A percentile compares a stretch with the other conserved stretches of the same genome.
Conservation (phyloP, 2,329 filamentous ascomycete species). For the Trichoderma pleuroti region DNA sequence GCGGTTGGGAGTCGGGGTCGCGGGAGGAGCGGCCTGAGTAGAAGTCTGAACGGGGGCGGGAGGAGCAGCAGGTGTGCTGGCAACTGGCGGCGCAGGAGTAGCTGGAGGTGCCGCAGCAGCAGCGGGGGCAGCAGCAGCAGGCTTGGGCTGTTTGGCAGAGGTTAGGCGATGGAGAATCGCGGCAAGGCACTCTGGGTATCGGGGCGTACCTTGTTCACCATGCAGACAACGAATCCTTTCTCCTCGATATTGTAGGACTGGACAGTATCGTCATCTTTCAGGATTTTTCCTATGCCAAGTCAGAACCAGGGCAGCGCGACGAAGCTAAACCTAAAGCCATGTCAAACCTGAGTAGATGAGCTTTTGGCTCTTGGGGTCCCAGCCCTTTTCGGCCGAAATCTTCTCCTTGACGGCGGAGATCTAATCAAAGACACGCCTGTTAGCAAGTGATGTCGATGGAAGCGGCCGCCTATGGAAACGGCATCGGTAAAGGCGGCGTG, state of each 20-base stretch:
- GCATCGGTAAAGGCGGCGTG: slow-evolving; percentile 23
- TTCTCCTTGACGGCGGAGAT: slow-evolving; percentile 89
- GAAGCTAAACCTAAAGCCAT: not conserved
- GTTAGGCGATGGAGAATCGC: not conserved
- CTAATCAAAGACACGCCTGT: slow-evolving; percentile 41
- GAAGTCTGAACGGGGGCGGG: slow-evolving; percentile 41
- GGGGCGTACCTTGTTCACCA: slow-evolving; percentile 84
- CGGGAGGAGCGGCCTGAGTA: slow-evolving; percentile 47
- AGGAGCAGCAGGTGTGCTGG: slow-evolving; percentile 60
- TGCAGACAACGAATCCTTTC: slow-evolving; percentile 99
- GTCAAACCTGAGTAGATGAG: slow-evolving; percentile 92
- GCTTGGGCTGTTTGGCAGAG: slow-evolving; percentile 39
- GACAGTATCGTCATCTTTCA: slow-evolving; percentile 96
- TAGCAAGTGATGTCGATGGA: slow-evolving; percentile 12
- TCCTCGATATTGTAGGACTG: slow-evolving; percentile 98
- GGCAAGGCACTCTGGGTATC: not conserved
- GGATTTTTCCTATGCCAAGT: slow-evolving; percentile 76
- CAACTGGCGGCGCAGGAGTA: slow-evolving; percentile 52
- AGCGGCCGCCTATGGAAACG: slow-evolving; percentile 11
- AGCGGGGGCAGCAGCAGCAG: slow-evolving; percentile 49
- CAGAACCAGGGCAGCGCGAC: slow-evolving; percentile 22
- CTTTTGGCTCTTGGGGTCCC: slow-evolving; percentile 87
- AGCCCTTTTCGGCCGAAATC: slow-evolving; percentile 88
- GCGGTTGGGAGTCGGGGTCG: slow-evolving; percentile 54
- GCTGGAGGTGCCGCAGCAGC: slow-evolving; percentile 56